phyloP scores from a whole-genome alignment of 768 basidiomycete species.

The Hericium alpestre region DNA sequence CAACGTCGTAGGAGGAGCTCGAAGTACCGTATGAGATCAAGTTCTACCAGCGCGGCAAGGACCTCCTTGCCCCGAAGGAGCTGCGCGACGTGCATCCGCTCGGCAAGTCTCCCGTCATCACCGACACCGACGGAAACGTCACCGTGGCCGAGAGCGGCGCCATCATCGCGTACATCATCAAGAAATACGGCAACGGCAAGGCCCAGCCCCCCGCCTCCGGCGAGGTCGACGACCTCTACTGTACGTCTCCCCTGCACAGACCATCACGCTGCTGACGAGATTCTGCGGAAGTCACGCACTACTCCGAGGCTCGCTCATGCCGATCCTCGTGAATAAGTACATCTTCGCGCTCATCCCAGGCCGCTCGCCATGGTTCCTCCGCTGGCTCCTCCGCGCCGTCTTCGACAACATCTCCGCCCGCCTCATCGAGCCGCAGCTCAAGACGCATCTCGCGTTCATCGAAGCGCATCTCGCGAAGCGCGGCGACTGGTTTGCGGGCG shows the following conservation, averaged over 20 bases:
- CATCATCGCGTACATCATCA: slow-evolving; percentile 35
- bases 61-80: slow-evolving; percentile 26
- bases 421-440: slow-evolving; percentile 20
- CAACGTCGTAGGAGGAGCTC: slow-evolving; percentile 36
- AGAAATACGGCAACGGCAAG: slow-evolving; percentile 26
- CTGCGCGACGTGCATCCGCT: slow-evolving; percentile 30
- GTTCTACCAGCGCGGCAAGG: slow-evolving; percentile 24
- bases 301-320: slow-evolving; percentile 32
- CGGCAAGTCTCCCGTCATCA: slow-evolving; percentile 38
- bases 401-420: slow-evolving; percentile 19
- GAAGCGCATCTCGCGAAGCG: slow-evolving; percentile 26
- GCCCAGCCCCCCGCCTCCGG: slow-evolving; percentile 18
- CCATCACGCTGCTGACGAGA: not conserved
- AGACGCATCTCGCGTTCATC: slow-evolving; percentile 22
- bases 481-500: slow-evolving; percentile 26
- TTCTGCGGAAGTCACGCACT: slow-evolving; percentile 25
- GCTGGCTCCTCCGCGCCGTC: slow-evolving; percentile 22
- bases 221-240: slow-evolving; percentile 28
- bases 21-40: slow-evolving; percentile 34
- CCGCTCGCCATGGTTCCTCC: slow-evolving; percentile 26
- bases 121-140: slow-evolving; percentile 35
- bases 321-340: slow-evolving; percentile 26
- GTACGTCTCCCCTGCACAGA: slow-evolving; percentile 6
- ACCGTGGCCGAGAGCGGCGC: slow-evolving; percentile 34
- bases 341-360: slow-evolving; percentile 23